Evolutionary conservation across 495 filamentous ascomycete genomes (phyloP).

Genomic region (Podospora bellae-mahoneyi): DNA sequence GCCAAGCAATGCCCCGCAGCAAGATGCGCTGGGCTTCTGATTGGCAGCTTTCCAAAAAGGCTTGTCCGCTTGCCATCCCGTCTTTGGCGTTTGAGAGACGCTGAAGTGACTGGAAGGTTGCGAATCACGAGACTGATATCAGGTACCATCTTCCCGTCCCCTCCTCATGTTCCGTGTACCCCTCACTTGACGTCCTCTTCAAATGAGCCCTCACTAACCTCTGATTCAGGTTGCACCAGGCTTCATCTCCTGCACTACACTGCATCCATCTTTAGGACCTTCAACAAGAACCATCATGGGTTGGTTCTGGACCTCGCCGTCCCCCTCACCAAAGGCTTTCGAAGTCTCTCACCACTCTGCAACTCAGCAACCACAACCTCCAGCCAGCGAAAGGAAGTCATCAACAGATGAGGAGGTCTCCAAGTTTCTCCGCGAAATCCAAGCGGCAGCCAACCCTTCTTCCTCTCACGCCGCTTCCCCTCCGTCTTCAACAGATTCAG

Average conservation of each 20-base stretch:
- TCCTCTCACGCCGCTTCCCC: conserved; percentile 5
- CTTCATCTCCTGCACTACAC: not conserved
- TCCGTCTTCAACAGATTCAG: conserved; percentile 15
- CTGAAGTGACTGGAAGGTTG: not conserved
- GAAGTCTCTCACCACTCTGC: conserved; percentile 20
- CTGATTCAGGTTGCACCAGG: not conserved
- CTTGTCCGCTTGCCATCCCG: not conserved
- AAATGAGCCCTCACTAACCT: not conserved
- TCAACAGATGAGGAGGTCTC: conserved; percentile 4
- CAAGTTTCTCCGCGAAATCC: conserved; percentile 3
- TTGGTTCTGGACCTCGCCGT: conserved; percentile 46
- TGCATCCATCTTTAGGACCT: conserved; percentile 8
- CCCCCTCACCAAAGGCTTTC: conserved; percentile 22
- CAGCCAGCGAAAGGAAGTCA: not conserved
- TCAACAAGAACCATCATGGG: conserved; percentile 42
- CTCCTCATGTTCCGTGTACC: not conserved
- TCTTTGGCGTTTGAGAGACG: not conserved
- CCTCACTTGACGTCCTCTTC: conserved; percentile 5
- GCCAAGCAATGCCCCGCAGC: conserved; percentile 7
- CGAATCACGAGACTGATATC: not conserved
- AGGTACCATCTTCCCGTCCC: not conserved
- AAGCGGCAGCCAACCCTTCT: conserved; percentile 8
- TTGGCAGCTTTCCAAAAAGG: not conserved
- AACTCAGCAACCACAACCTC: not conserved
- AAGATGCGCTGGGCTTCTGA: not conserved